Base-by-base conservation (phyloP, 331 rosid genomes). In the Prunus yedoensis region DNA sequence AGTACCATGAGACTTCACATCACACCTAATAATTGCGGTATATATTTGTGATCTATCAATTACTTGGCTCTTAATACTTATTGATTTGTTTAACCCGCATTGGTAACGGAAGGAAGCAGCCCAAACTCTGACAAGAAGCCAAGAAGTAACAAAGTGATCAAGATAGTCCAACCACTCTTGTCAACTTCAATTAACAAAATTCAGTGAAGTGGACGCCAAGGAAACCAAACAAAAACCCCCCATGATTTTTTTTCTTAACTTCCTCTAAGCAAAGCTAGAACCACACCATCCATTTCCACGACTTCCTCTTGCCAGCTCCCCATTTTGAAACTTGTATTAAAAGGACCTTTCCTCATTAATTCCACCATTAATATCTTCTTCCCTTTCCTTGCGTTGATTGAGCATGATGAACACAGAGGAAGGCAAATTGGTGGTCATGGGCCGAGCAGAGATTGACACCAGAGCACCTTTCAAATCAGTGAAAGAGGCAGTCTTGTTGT, bases 191-290 rank as follows among this genome's bases (percentile, higher is more conserved):
- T 83, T 79, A 88, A 90, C 96, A 73, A 86, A 80, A 90, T 78
- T 86, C 28, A 91, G 98, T 94, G 93, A 88, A 94, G 96, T 94
- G 96, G 87, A 94, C 97, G 98, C 96, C 67, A 94, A 91, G 96
- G 76, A 83, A 91, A 72, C 78, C 66, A 71, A 81, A 74, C 78
- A 69, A 71, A 81, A 74, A 32, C 35, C 83, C 56, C 74, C 54
- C 71, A 74, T 85, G 64, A 83, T 86, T 25, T 8, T 50, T 59
- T 57, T 14, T 25, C 27, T 25, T 25, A 25, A 25, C 27, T 25
- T 25, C 27, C 27, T 25, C 27, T 25, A 25, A 25, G 27, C 27
- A 25, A 25, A 25, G 27, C 27, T 25, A 25, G 27, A 25, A 25
- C 17, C 59, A 28, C 51, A 15, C 77, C 70, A 60, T 66, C 77